phyloP scores from a whole-genome alignment of 2,329 filamentous ascomycete genomes.

The Aspergillus glaucus region DNA sequence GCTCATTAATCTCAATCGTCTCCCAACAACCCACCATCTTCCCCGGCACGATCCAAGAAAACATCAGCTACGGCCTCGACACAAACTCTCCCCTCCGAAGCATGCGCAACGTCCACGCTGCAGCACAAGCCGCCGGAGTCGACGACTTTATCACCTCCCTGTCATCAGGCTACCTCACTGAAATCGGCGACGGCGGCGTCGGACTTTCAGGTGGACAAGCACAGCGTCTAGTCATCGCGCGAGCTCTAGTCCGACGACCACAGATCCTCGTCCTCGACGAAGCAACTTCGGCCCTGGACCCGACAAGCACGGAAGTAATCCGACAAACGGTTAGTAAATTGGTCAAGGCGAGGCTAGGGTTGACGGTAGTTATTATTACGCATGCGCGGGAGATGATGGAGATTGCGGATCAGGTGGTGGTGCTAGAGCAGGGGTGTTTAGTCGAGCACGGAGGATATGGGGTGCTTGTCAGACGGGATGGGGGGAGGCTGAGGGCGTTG shows the following conservation, averaged over 20 bases:
- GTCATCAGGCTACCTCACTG: conserved; percentile 63
- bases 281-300: conserved; percentile 75
- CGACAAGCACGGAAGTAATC: conserved; percentile 58
- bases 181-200: conserved; percentile 70
- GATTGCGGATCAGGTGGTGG: conserved; percentile 64
- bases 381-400: conserved; percentile 83
- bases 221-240: conserved; percentile 73
- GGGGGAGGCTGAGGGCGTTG: conserved; percentile 43
- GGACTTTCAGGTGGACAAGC: conserved; percentile 73
- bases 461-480: conserved; percentile 46
- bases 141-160: conserved; percentile 71
- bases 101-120: conserved; percentile 46
- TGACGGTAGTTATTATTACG: conserved; percentile 75
- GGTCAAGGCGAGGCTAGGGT: conserved; percentile 35
- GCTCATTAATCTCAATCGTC: conserved; percentile 56
- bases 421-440: conserved; percentile 61
- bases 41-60: conserved; percentile 36
- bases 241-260: conserved; percentile 67
- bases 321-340: conserved; percentile 56
- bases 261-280: conserved; percentile 76
- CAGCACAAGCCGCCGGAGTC: conserved; percentile 54
- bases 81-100: conserved; percentile 48
- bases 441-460: conserved; percentile 65
- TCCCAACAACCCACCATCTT: conserved; percentile 60
- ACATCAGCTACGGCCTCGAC: conserved; percentile 69